Base-by-base conservation (phyloP, 805 yeast genomes). In the Saccharomycopsis olivae region DNA sequence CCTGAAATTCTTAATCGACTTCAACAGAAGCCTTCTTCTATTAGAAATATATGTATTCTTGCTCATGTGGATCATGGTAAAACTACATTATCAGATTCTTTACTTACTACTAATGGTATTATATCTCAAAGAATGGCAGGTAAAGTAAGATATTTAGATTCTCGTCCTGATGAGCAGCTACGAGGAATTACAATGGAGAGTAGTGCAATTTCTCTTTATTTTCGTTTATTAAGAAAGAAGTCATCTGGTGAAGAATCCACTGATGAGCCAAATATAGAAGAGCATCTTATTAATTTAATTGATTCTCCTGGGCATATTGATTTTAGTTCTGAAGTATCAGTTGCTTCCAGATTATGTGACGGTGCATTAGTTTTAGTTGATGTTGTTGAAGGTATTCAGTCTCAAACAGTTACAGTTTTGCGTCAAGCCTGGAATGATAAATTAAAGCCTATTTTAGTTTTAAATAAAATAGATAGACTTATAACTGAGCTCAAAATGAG, bases 271-370 rank as follows among this genome's bases (percentile, higher is more conserved):
- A 43, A 61, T n/a, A 71, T 79, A 29, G 74, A 73, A 31, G 96
- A 92, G 53, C 83, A 84, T 59, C 62, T 92, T 40, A 80, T 92
- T 54, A 92, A 92, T 55, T 69, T 92, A 51, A 89, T 92, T 43
- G 99, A 92, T 59, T 89, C 97, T 0, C 99, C 99, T 0, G 99
- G 99, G n/a, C 99, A 92, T 53, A 86, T 92, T 44, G 99, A 92
- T 60, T 92, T 92, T 57, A 81, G 95, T 1, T 81, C 94, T 10
- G 99, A 92, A 55, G 99, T 92, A 0, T 84, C 95, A 20, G 84
- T 96, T 0, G 95, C 97, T 1, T 87, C 97, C 1, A 69, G 98
- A 52, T 65, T 92, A 33, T 92, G 97, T 63, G 99, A 92, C 56
- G 97, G 97, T 33, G 96, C 97, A 0, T 81, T 92, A 2, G 94